phyloP scores from a whole-genome alignment of 345 rosid species.

The Trapa incisa region DNA sequence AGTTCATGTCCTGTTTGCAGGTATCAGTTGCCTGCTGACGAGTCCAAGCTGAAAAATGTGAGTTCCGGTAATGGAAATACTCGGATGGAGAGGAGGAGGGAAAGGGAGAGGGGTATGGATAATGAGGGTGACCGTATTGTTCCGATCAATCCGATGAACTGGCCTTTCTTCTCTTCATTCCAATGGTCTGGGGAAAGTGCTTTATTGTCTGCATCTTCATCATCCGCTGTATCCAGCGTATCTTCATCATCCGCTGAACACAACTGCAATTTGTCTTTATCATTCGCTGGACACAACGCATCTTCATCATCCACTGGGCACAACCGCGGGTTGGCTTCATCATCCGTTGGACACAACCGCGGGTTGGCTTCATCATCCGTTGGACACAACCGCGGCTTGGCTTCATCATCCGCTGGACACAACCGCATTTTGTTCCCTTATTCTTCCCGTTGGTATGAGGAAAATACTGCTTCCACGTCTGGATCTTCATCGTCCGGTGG shows the following conservation, averaged over 20 bases:
- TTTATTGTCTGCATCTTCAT: conserved; percentile 17
- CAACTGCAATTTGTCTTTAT: no score
- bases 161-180: conserved; percentile 80
- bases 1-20: conserved; percentile 91
- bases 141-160: conserved; percentile 3
- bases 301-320: no score
- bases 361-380: no score
- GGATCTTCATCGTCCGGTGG: neutral
- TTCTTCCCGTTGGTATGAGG: no score
- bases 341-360: no score
- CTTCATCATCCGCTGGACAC: no score
- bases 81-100: conserved; percentile 18
- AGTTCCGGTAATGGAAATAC: conserved; percentile 18
- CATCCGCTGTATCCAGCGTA: conserved; percentile 5
- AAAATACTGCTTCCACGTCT: no score
- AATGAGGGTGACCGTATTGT: conserved; percentile 3
- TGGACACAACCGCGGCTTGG: no score
- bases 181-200: conserved; percentile 34
- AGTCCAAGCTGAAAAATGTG: conserved; percentile 40
- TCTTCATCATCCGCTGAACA: no score
- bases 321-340: no score
- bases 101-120: conserved; percentile 8
- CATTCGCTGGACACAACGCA: no score
- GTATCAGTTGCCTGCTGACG: conserved; percentile 61
- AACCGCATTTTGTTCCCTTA: no score